Evolutionary conservation across 2,329 filamentous ascomycete species (phyloP).

Genomic region (Thielaviopsis populi): DNA sequence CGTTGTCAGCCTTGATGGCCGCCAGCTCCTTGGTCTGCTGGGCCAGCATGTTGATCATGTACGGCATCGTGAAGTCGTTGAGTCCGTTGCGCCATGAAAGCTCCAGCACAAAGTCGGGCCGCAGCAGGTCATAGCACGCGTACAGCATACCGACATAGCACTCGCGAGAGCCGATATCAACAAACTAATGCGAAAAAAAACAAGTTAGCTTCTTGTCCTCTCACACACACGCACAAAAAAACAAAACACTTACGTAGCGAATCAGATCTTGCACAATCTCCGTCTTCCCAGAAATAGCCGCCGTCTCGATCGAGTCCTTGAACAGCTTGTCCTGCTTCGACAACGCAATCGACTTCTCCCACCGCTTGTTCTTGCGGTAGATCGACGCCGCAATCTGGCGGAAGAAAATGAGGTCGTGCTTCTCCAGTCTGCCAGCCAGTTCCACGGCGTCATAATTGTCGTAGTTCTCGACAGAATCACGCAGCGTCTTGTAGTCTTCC

Average conservation of each 20-base stretch:
- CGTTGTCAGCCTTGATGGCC: conserved; percentile 82
- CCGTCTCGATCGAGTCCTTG: conserved; percentile 98
- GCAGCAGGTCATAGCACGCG: conserved; percentile 93
- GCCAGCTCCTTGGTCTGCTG: conserved; percentile 82
- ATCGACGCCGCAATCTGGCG: conserved; percentile 95
- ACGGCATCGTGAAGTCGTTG: conserved; percentile 96
- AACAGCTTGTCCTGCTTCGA: conserved; percentile 99
- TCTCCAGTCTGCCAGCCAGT: conserved; percentile 81
- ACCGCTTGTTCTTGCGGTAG: conserved; percentile 99
- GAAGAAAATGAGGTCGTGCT: conserved; percentile 98
- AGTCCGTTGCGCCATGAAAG: conserved; percentile 93
- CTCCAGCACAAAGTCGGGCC: conserved; percentile 83
- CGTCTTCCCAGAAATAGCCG: conserved; percentile 76
- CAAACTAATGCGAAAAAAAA: conserved; percentile 52
- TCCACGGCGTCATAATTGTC: conserved; percentile 98
- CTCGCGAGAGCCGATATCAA: conserved; percentile 96
- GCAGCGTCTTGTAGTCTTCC: conserved; percentile 96
- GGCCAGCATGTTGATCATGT: conserved; percentile 96
- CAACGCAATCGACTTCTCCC: conserved; percentile 95
- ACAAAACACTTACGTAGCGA: conserved; percentile 66
- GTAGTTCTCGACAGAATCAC: conserved; percentile 95
- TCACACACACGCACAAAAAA: not conserved
- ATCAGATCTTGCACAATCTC: conserved; percentile 93
- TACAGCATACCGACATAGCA: conserved; percentile 99
- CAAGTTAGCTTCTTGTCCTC: conserved; percentile 10